Evolutionary conservation across 169 alveolate species (phyloP).

Genomic region (Perkinsus olseni): DNA sequence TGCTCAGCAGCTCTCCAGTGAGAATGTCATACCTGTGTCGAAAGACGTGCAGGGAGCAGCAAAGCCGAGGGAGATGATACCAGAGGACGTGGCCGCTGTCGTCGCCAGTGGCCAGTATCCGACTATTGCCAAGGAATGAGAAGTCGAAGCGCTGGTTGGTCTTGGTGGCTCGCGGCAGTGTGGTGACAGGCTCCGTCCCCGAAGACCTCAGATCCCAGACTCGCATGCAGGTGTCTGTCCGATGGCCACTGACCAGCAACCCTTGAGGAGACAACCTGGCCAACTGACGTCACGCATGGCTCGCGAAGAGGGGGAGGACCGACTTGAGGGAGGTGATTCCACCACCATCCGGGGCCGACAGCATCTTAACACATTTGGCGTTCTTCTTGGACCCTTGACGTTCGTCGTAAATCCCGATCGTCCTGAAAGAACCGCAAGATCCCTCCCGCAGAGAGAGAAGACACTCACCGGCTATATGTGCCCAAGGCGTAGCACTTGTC

Average conservation of each 20-base stretch:
- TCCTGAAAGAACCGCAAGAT: not conserved
- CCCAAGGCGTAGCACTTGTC: not conserved
- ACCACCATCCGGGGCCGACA: not conserved
- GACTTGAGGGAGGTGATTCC: not conserved
- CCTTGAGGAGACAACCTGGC: not conserved
- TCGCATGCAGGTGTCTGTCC: not conserved
- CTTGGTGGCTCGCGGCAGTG: not conserved
- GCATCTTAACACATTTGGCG: not conserved
- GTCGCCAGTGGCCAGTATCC: not conserved
- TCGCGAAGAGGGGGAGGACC: not conserved
- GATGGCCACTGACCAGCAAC: not conserved
- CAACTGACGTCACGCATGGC: not conserved
- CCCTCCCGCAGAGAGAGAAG: not conserved
- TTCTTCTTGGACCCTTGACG: not conserved
- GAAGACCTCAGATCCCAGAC: not conserved
- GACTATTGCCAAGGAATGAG: not conserved
- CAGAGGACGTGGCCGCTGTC: not conserved
- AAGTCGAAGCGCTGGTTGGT: constrained; percentile 2
- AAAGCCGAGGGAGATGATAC: not conserved
- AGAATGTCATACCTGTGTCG: not conserved
- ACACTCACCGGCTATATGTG: not conserved
- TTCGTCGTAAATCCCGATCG: not conserved
- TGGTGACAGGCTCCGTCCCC: not conserved
- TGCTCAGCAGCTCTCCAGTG: not conserved
- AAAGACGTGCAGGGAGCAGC: not conserved